Evolutionary conservation across 2,329 filamentous ascomycete species (phyloP).

Genomic region (Paraconiothyrium brasiliense): DNA sequence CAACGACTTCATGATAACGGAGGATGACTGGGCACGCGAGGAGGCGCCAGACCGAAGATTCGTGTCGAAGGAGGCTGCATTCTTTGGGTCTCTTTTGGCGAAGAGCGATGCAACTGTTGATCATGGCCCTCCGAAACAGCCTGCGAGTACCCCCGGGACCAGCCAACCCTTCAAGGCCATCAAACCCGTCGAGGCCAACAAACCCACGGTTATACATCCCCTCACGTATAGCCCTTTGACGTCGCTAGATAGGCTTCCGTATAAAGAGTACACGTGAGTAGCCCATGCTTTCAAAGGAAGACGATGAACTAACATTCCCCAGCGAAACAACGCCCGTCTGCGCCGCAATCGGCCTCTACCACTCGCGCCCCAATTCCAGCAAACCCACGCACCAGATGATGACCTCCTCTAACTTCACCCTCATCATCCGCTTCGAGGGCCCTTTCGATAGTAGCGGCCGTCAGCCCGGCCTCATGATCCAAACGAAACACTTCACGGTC

Average conservation of each 20-base stretch:
- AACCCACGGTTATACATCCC: not conserved
- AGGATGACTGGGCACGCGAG: too few species aligned
- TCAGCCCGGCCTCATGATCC: conserved; percentile 4
- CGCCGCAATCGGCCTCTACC: not conserved
- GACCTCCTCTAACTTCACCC: not conserved
- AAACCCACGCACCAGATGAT: not conserved
- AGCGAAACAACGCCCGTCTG: not conserved
- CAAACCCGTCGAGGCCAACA: too few species aligned
- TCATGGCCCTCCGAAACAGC: not conserved
- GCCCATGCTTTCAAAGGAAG: not conserved
- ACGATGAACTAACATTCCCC: not conserved
- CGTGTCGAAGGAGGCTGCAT: too few species aligned
- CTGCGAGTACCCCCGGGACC: not conserved
- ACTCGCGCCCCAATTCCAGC: not conserved
- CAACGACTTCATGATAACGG: too few species aligned
- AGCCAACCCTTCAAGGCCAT: too few species aligned
- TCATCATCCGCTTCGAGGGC: conserved; percentile 4
- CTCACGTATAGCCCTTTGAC: not conserved
- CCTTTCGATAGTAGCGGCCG: conserved; percentile 2
- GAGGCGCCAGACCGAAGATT: too few species aligned
- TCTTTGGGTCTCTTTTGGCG: too few species aligned
- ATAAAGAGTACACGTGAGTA: conserved; percentile 1
- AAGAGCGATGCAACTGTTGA: too few species aligned
- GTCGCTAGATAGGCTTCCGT: not conserved
- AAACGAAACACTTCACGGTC: not conserved